phyloP scores from a whole-genome alignment of 257 asterid genomes.

The Scutellaria galericulata region DNA sequence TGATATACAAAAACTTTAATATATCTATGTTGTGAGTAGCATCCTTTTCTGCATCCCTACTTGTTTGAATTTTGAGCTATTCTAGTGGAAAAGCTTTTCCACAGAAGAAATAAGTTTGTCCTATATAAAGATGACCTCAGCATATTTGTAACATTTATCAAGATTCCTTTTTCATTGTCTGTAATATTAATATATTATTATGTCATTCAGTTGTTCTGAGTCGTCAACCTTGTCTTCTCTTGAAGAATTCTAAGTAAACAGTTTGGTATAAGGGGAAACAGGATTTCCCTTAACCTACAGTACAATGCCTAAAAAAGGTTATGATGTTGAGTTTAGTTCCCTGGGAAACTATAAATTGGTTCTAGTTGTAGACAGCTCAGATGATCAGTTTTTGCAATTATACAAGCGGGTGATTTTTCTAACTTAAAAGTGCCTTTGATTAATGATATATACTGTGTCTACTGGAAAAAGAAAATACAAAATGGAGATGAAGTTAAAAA shows the following conservation, averaged over 20 bases:
- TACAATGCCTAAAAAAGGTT: not conserved
- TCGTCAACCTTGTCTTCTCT: not conserved
- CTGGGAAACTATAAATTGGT: not conserved
- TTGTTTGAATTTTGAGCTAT: slow-evolving; percentile 15
- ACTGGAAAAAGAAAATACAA: slow-evolving; percentile 11
- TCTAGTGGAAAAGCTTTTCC: not conserved
- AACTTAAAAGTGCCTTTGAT: not conserved
- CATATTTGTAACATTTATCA: not conserved
- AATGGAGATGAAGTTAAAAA: not conserved
- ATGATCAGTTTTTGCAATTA: slow-evolving; percentile 12
- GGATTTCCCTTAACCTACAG: not conserved
- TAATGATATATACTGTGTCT: slow-evolving; percentile 5
- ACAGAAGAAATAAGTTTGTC: slow-evolving; percentile 1
- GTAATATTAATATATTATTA: not conserved
- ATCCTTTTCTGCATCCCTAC: not conserved
- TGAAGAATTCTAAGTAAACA: not conserved
- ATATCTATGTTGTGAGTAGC: not conserved
- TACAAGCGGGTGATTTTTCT: not conserved
- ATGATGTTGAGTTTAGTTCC: slow-evolving; percentile 19
- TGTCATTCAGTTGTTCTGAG: slow-evolving; percentile 12
- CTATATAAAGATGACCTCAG: not conserved
- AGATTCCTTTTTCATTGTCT: not conserved
- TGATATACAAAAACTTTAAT: not conserved
- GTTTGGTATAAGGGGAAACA: not conserved
- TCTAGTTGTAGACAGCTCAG: not conserved